These are phyloP conservation scores for Pseudogymnoascus sp. DNA, from an alignment of 2,329 filamentous ascomycete species.

Conservation along the genomic window DNA sequence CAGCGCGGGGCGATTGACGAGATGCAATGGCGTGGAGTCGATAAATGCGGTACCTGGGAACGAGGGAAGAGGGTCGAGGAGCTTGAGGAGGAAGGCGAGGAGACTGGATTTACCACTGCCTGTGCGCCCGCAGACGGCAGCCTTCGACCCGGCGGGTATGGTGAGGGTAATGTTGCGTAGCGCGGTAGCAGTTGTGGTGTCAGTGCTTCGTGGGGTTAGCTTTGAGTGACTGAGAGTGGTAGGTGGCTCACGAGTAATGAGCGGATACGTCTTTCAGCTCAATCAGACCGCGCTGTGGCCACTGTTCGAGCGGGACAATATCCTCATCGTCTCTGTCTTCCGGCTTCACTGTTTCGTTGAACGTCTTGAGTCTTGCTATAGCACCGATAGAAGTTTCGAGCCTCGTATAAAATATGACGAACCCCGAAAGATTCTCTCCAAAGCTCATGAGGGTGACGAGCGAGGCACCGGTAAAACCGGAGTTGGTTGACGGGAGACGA, in stretches of 20 bases:
- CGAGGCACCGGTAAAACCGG: conserved; percentile 16
- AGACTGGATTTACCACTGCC: conserved; percentile 35
- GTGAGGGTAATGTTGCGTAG: conserved; percentile 24
- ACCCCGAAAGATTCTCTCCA: conserved; percentile 10
- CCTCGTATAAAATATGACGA: conserved; percentile 11
- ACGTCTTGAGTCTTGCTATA: neutral
- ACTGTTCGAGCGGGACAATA: conserved; percentile 10
- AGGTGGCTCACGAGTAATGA: conserved; percentile 16
- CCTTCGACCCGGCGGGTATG: conserved; percentile 26
- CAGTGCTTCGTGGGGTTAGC: conserved; percentile 11
- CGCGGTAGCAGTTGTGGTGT: conserved; percentile 18
- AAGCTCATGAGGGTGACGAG: conserved; percentile 18
- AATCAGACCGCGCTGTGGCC: conserved; percentile 18
- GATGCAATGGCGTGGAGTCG: conserved; percentile 32
- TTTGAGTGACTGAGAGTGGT: neutral
- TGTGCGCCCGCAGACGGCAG: conserved; percentile 29
- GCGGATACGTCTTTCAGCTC: conserved; percentile 19
- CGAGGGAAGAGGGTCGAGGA: conserved; percentile 27
- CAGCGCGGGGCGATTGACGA: conserved; percentile 34
- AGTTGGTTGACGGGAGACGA: neutral
- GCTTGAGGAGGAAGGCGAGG: conserved; percentile 33
- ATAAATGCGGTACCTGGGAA: conserved; percentile 34
- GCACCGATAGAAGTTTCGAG: conserved; percentile 4
- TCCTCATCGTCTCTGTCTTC: neutral
- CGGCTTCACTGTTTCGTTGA: neutral